Evolutionary conservation across 176 grass and related monocot genomes (phyloP).

Genomic region (Phoenix roebelenii): DNA sequence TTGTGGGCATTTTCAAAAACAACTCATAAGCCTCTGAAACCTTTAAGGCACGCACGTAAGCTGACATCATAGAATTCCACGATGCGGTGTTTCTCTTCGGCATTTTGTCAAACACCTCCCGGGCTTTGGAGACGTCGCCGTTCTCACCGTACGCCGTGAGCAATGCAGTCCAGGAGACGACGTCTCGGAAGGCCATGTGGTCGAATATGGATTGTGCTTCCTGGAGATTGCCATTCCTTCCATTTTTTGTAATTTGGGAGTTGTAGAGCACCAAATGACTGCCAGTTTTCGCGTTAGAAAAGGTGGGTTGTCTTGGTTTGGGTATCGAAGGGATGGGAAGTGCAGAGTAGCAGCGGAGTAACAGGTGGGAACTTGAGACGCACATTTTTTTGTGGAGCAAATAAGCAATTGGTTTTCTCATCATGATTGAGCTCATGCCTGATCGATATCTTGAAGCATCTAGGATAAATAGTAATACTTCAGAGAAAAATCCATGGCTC

Average conservation of each 20-base stretch:
- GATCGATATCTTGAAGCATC: no score
- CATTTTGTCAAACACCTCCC: constrained; percentile 57
- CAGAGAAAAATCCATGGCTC: no score
- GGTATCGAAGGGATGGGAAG: no score
- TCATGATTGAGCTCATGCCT: no score
- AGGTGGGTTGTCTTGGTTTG: not conserved
- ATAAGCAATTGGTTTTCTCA: no score
- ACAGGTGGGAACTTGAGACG: no score
- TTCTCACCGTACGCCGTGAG: constrained; percentile 46
- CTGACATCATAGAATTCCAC: constrained; percentile 59
- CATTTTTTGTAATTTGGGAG: constrained; percentile 38
- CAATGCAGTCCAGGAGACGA: constrained; percentile 68
- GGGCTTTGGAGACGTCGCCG: constrained; percentile 27
- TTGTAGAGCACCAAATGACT: constrained; percentile 30
- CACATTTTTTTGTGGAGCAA: no score
- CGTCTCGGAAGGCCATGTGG: constrained; percentile 48
- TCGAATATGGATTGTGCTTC: constrained; percentile 55
- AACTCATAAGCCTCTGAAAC: constrained; percentile 29
- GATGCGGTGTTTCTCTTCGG: constrained; percentile 39
- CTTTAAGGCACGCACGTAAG: constrained; percentile 27
- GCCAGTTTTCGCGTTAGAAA: not conserved
- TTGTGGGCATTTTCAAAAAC: constrained; percentile 37
- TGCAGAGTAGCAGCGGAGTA: no score
- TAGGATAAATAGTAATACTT: no score
- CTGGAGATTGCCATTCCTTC: constrained; percentile 35